phyloP scores from a whole-genome alignment of 179 eudicot species.

The Heliamphora pulchella region DNA sequence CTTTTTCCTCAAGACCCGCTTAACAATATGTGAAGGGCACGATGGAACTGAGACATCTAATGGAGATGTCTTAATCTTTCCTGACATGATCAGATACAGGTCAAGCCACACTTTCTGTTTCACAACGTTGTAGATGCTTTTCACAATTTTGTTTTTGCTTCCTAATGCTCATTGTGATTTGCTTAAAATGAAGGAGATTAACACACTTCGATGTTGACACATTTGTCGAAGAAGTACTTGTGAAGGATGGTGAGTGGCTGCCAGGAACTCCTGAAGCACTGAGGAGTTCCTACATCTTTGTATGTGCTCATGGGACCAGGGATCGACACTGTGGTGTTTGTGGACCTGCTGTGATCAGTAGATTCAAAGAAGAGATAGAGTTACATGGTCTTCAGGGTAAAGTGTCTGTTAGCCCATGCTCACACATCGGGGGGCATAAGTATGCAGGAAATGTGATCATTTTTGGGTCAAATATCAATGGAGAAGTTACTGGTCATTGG shows the following conservation, averaged over 20 bases:
- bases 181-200: conserved; percentile 62
- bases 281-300: conserved; percentile 67
- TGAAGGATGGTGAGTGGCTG: conserved; percentile 85
- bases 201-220: conserved; percentile 97
- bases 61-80: conserved; percentile 94
- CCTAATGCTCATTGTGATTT: not conserved
- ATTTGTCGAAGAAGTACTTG: conserved; percentile 91
- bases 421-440: conserved; percentile 94
- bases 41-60: conserved; percentile 98
- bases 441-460: conserved; percentile 97
- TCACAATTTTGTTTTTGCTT: not conserved
- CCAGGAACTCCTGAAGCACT: conserved; percentile 88
- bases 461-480: conserved; percentile 52
- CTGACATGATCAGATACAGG: conserved; percentile 99
- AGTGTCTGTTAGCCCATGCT: conserved; percentile 87
- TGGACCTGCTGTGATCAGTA: conserved; percentile 73
- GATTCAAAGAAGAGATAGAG: conserved; percentile 76
- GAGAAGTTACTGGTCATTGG: conserved; percentile 84
- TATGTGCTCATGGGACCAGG: conserved; percentile 91
- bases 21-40: conserved; percentile 94
- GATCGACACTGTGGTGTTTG: conserved; percentile 96
- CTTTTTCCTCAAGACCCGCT: conserved; percentile 49
- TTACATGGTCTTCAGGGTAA: conserved; percentile 60
- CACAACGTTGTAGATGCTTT: not conserved
- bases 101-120: conserved; percentile 11